Conservation (phyloP, 2,329 filamentous ascomycete genomes). For the Fusarium pseudoanthophilum region DNA sequence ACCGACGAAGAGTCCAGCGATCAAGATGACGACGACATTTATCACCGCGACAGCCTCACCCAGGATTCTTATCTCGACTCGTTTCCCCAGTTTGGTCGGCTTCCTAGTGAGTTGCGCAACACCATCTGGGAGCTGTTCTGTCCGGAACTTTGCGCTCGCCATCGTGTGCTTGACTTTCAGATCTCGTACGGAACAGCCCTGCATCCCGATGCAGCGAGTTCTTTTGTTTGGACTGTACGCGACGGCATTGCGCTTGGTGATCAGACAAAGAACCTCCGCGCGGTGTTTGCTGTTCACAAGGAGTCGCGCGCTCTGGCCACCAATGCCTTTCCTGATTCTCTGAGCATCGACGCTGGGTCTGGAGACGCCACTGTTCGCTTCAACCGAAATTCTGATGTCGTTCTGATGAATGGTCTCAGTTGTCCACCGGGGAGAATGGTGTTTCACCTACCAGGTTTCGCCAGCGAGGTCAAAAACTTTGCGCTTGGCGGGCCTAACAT, state of each 20-base stretch:
- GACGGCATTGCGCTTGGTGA: slow-evolving; percentile 42
- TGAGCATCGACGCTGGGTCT: slow-evolving; percentile 43
- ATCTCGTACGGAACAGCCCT: slow-evolving; percentile 24
- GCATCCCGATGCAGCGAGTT: slow-evolving; percentile 1
- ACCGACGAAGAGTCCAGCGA: slow-evolving; percentile 37
- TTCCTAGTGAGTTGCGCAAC: slow-evolving; percentile 48
- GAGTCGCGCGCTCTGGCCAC: slow-evolving; percentile 51
- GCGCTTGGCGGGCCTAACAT: slow-evolving; percentile 34
- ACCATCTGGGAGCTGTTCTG: slow-evolving; percentile 49
- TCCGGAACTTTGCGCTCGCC: slow-evolving; percentile 42
- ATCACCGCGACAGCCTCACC: background rate
- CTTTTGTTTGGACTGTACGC: slow-evolving; percentile 27
- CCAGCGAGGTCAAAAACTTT: slow-evolving; percentile 45
- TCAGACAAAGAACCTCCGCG: slow-evolving; percentile 46
- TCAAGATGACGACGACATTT: slow-evolving; percentile 4
- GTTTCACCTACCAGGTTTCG: slow-evolving; percentile 44
- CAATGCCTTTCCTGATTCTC: slow-evolving; percentile 47
- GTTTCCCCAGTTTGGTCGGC: slow-evolving; percentile 45
- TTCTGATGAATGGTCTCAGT: slow-evolving; percentile 39
- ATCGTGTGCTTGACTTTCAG: slow-evolving; percentile 47
- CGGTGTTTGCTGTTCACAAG: slow-evolving; percentile 48
- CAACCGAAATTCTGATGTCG: slow-evolving; percentile 47
- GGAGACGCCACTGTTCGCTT: slow-evolving; percentile 45
- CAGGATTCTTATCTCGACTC: background rate
- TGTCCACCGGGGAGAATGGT: slow-evolving; percentile 2